Base-by-base conservation (phyloP, 176 grass and related monocot species). In the Raddia guianensis region DNA sequence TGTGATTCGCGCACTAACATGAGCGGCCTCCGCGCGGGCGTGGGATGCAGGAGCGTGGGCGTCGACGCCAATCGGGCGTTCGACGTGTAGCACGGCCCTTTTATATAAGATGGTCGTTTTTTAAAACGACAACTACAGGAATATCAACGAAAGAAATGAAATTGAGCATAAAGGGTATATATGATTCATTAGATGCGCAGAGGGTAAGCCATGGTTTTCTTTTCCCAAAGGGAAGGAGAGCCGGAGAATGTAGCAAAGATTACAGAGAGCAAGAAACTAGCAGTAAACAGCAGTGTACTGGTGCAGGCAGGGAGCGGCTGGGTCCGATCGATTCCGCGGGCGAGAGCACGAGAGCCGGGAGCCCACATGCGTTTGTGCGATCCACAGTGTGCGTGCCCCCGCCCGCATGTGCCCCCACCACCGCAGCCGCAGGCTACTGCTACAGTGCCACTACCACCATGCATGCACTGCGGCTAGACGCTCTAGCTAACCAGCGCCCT, bases 221-320 rank as follows among this genome's bases (percentile, higher is more conserved):
- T 40, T 40, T 40, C 4, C 4, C 3, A 40, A 40, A 40, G 37
- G 37, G 37, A 40, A 5, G 37, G 37, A 40, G 37, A 40, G 37
- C 37, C 37, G 37, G 42, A 20, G 63, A 15, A 15, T 42, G 5
- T 12, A 11, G 7, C 61, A 85, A 85, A 71, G 67, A 85, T 79
- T 86, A 80, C 27, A 40, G 37, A 40, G 37, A 40, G 3, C 4
- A 27, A 21, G 47, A 65, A 47, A 71, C 72, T 64, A 56, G 19
- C 53, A 84, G 81, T 84, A 68, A 78, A 73, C 75, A 73, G 62
- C 48, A 48, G 69, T 13, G 20, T 70, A 84, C 75, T 74, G 74
- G 86, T 79, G 46, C 52, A 84, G 53, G 63, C 80, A 80, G 13
- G 53, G 81, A 58, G 0, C 27, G 27, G 53, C 51, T n/a, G 76